Conservation (phyloP, 495 filamentous ascomycete species). For the Friedmanniomyces simplex region DNA sequence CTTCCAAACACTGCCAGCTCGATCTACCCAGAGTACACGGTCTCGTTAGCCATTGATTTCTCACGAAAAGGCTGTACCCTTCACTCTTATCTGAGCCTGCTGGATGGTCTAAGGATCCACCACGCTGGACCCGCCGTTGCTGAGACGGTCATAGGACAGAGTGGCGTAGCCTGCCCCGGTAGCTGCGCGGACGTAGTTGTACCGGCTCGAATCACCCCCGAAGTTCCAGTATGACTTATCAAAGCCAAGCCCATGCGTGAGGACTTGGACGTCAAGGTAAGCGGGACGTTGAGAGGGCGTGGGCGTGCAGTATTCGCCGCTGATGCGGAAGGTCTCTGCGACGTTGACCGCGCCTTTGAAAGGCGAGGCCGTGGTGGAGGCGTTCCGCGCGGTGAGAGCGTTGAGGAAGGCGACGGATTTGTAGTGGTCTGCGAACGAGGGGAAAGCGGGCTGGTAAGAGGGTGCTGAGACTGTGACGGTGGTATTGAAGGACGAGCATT, state of each 20-base stretch:
- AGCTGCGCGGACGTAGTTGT: slow-evolving; percentile 14
- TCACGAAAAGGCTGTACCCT: neutral
- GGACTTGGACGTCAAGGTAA: slow-evolving; percentile 3
- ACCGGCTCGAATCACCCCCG: neutral
- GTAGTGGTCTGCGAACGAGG: slow-evolving; percentile 13
- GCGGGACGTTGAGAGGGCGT: neutral
- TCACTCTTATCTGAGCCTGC: neutral
- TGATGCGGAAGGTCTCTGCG: slow-evolving; percentile 10
- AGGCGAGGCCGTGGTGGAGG: slow-evolving; percentile 1
- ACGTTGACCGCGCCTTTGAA: neutral
- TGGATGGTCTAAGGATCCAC: slow-evolving; percentile 15
- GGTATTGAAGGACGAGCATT: neutral
- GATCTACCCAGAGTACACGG: neutral
- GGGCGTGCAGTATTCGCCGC: slow-evolving; percentile 4
- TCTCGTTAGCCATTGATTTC: neutral
- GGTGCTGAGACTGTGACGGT: neutral
- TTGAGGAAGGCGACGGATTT: slow-evolving; percentile 7
- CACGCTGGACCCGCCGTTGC: slow-evolving; percentile 12
- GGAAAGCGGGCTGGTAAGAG: neutral
- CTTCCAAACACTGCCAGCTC: slow-evolving; percentile 15
- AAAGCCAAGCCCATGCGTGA: slow-evolving; percentile 12
- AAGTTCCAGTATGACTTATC: slow-evolving; percentile 15
- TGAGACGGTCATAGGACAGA: slow-evolving; percentile 21
- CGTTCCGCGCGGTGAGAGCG: neutral
- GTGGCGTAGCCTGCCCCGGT: slow-evolving; percentile 18